A percentile compares a stretch with the other conserved stretches of the same genome.
Conservation (phyloP, 768 basidiomycete species). For the Hysterangium stoloniferum region DNA sequence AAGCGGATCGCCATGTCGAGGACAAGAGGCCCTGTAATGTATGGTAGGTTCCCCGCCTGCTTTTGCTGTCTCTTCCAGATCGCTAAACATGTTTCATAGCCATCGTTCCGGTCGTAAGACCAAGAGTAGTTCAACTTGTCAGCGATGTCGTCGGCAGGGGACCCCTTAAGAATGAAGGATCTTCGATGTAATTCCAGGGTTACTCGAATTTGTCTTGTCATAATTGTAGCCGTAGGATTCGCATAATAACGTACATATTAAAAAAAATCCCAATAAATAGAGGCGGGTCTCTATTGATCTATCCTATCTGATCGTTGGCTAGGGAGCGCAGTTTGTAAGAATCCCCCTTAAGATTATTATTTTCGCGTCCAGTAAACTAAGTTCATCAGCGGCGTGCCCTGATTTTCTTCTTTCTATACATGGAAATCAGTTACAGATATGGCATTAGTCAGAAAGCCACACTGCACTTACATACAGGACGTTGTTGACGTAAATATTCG, state of each 20-base stretch:
- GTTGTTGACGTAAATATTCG: no score
- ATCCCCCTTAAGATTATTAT: no score
- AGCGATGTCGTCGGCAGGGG: constrained; percentile 3
- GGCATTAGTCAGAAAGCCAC: no score
- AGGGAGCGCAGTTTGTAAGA: no score
- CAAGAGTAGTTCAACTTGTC: constrained; percentile 1
- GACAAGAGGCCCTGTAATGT: constrained; percentile 5
- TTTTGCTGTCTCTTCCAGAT: neutral
- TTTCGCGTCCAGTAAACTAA: no score
- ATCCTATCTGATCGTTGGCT: neutral
- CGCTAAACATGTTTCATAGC: neutral
- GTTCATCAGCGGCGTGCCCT: no score
- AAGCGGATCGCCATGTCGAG: constrained; percentile 7
- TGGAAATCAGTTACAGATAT: no score
- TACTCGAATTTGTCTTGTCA: neutral
- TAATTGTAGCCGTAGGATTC: neutral
- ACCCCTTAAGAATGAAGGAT: neutral
- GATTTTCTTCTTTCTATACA: no score
- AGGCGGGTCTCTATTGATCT: neutral
- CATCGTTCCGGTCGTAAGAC: constrained; percentile 6
- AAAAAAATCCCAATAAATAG: neutral
- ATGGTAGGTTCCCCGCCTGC: neutral
- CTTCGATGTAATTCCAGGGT: neutral
- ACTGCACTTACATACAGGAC: no score
- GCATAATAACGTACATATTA: no score